Evolutionary conservation across 306 rosid genomes (phyloP), one percentile per base, ranked within the genome.

Genomic region (Vigna mungo): DNA sequence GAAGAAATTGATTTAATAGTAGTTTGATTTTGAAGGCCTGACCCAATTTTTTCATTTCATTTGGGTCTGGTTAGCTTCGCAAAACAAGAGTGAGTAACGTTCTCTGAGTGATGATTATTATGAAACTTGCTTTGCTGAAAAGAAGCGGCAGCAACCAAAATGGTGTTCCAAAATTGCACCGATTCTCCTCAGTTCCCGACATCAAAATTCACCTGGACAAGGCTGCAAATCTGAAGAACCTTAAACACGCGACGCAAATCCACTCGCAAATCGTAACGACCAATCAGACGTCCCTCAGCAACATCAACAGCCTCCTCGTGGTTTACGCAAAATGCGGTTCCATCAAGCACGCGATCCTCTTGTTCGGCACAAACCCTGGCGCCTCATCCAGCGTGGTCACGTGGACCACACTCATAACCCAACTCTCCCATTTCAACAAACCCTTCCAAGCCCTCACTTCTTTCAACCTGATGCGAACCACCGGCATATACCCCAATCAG

Each of bases 361-460:
- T 88, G 34, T 86, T 86, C 80, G 51, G 78, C 14, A 17, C 84
- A 14, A 21, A 60, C 74, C 79, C 44, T 5, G 34, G 34, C 14
- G 78, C 59, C 9, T 65, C 67, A 14, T 69, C 37, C 62, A 80
- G 74, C 73, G 44, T 87, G 11, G 84, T 90, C 76, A 76, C 89
- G 53, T 90, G 91, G 86, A 90, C 94, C 65, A 78, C 94, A 20
- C 84, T 86, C 73, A 83, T 87, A 13, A 64, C 90, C 48, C 89
- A 79, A 9, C 79, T 86, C 9, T 47, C 85, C 65, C 90, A 47
- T 27, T 86, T 21, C 17, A 68, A 68, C 21, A 76, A 59, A 44
- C 91, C 89, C 48, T 83, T 76, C 62, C 49, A 58, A 4, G 91
- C 89, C 17, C 37, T 90, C 20, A 20, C 70, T 5, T 83, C 46